Percentiles rank a stretch among this genome's conserved stretches.
phyloP scores from a whole-genome alignment of 2,329 filamentous ascomycete genomes.

The Fusarium decemcellulare region DNA sequence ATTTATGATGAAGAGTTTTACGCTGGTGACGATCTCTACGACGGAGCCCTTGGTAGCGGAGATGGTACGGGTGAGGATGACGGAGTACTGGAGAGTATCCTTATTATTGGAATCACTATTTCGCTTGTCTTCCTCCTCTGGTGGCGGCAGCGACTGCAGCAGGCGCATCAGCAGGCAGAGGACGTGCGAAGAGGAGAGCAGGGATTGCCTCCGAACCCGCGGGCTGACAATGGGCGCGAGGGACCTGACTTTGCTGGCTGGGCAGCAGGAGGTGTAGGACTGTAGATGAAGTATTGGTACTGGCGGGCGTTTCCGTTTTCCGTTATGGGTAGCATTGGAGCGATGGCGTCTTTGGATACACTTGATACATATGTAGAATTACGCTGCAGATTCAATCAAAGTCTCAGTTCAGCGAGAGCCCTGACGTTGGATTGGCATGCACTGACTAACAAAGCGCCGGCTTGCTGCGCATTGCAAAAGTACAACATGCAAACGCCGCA shows the following conservation, averaged over 20 bases:
- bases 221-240: constrained; percentile 40
- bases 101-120: constrained; percentile 84
- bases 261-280: constrained; percentile 54
- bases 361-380: constrained; percentile 23
- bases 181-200: constrained; percentile 52
- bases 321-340: constrained; percentile 43
- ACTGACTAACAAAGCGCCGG: neutral
- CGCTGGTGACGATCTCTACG: constrained; percentile 67
- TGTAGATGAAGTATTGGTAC: constrained; percentile 41
- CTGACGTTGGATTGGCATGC: neutral
- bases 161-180: constrained; percentile 61
- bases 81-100: constrained; percentile 84
- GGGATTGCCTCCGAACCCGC: constrained; percentile 45
- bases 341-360: constrained; percentile 48
- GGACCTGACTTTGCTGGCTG: constrained; percentile 52
- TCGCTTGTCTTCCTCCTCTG: constrained; percentile 85
- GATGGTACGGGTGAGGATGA: constrained; percentile 78
- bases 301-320: constrained; percentile 37
- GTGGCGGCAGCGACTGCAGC: constrained; percentile 81
- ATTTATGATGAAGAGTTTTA: constrained; percentile 75
- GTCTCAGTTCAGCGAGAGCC: neutral
- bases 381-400: neutral
- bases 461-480: neutral
- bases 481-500: neutral
- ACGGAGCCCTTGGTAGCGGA: constrained; percentile 69